Evolutionary conservation across 805 yeast species (phyloP).

Genomic region (Blastobotrys chiropterorum): DNA sequence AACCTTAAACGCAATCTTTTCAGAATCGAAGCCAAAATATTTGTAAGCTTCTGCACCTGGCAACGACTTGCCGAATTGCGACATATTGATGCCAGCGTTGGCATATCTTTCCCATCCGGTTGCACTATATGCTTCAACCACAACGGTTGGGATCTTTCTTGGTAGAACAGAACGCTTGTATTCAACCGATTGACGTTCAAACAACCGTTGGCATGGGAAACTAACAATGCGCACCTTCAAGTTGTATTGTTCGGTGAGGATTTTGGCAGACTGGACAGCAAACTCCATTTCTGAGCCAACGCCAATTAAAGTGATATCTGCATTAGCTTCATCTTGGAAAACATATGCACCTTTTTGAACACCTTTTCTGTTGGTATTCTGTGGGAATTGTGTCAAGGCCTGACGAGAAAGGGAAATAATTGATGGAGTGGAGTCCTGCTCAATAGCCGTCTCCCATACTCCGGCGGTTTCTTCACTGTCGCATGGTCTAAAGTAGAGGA

Average conservation of each 20-base stretch:
- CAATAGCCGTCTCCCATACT: slow-evolving; percentile 45
- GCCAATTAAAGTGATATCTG: slow-evolving; percentile 10
- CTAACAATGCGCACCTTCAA: slow-evolving; percentile 26
- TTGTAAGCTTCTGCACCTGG: too few relatives aligned
- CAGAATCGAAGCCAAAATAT: too few relatives aligned
- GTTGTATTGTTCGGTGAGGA: slow-evolving; percentile 22
- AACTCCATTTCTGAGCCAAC: slow-evolving; percentile 21
- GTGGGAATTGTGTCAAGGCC: neutral
- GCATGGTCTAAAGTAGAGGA: slow-evolving; percentile 43
- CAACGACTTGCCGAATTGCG: slow-evolving; percentile 33
- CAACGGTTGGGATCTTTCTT: slow-evolving; percentile 25
- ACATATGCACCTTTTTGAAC: slow-evolving; percentile 11
- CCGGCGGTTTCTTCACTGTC: slow-evolving; percentile 45
- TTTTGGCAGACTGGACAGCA: slow-evolving; percentile 43
- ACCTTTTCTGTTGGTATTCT: slow-evolving; percentile 4
- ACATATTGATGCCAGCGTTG: slow-evolving; percentile 32
- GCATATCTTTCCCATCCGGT: slow-evolving; percentile 36
- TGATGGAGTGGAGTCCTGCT: neutral
- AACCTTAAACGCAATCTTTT: too few relatives aligned
- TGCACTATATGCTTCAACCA: slow-evolving; percentile 34
- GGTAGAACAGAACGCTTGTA: slow-evolving; percentile 24
- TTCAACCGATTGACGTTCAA: slow-evolving; percentile 23
- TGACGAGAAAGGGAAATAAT: slow-evolving; percentile 2
- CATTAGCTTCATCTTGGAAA: slow-evolving; percentile 5
- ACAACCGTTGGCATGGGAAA: slow-evolving; percentile 25